Base-by-base conservation (phyloP, 1,284 basidiomycete genomes). In the Boletellus deceptivus region DNA sequence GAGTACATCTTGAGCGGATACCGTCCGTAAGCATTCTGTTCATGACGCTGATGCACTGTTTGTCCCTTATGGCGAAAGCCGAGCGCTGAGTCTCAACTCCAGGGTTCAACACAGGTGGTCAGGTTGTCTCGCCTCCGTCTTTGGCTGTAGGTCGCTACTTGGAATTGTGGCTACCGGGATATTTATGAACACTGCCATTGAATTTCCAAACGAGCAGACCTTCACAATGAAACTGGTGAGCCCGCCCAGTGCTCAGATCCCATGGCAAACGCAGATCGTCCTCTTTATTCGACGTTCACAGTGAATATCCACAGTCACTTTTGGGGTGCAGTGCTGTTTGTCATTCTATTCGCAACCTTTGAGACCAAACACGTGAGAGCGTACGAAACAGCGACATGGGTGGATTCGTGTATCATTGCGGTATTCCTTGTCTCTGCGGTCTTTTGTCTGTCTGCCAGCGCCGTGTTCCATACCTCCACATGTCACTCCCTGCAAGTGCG, bases 261-360 rank as follows among this genome's bases (percentile, higher is more conserved):
- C 38, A 40, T 48, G n/a, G 37, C 48, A 33, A 59, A 57, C 16
- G 34, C 11, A 52, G 52, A 53, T 50, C 29, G 52, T 50, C 31
- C 25, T 48, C 34, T 7, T 17, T 29, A 31, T 53, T 35, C 43
- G 36, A 56, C 56, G 40, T 46, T 49, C 49, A 41, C 53, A 93
- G 91, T 96, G 55, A 96, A 97, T 70, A 93, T 96, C 47, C 91
- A 94, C 69, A 89, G 80, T 46, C 93, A 96, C 64, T 75, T 94
- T 8, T 80, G 83, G 74, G 91, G 87, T 27, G 85, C 87, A 16
- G 63, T 84, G 11, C 62, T 90, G 46, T 93, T 93, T 64, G 60
- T 72, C 17, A 78, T 84, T 59, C 73, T 91, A 48, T 67, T 86
- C 43, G 70, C 71, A 50, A 79, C 80, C 4, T 78, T 80, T 54